Evolutionary conservation across 2,329 filamentous ascomycete genomes (phyloP), one percentile per base, ranked within the genome.

Genomic region (Tolypocladium sp.): DNA sequence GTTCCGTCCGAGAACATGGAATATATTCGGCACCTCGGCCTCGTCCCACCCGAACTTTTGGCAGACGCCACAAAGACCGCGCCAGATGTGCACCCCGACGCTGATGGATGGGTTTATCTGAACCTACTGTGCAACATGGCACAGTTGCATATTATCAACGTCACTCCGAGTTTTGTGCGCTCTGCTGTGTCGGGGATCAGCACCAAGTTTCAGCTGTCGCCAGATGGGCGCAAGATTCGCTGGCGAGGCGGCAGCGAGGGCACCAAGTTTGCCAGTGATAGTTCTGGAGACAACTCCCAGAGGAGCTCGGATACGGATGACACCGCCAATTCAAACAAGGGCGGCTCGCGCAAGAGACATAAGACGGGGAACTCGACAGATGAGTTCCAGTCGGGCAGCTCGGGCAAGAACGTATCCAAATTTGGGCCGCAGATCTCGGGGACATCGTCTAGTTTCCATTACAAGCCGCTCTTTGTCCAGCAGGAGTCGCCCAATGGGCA

Each of bases 131-230:
- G 87, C 68, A 92, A 88, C 67, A 82, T 95, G 77, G 91, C 91
- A 0, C 91, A 95, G 72, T 76, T 95, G 22, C 91, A 95, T 66
- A 93, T 92, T 0, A 81, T 94, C 64, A 92, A 91, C 60, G 90
- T 95, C 1, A 92, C 91, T 0, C 81, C 87, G 0, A 85, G 88
- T 35, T 93, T 93, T 66, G 85, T 94, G 44, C 86, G 89, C 60
- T 82, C 83, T 41, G 89, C 91, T 0, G 79, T 95, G 1, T 76
- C 78, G 0, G 84, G 89, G 56, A 82, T 86, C 63, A 93, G 90
- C 66, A 81, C 82, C 25, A 89, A 88, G 65, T 86, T 96, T 57
- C 89, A 95, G 68, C 70, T 95, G 0, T 93, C 90, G 0, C 77
- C 78, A 0, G 91, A 94, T 65, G 90, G 90, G 0, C 84, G 86